Base-by-base conservation (phyloP, 2,329 filamentous ascomycete genomes). In the Fusarium sp. region DNA sequence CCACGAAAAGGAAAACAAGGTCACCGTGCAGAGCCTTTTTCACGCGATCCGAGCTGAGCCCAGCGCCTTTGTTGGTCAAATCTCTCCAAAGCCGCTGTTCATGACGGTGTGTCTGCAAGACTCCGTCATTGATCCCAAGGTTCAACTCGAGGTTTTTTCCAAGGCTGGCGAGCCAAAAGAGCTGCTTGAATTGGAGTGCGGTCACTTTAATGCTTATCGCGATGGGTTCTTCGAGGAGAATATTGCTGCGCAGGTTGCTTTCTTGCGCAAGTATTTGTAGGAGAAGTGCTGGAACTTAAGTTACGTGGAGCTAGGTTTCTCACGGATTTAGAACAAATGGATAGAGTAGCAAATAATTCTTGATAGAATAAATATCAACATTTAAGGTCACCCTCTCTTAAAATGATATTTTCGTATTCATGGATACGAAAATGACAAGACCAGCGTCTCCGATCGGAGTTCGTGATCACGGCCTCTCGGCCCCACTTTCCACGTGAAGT, bases 401-500 rank as follows among this genome's bases (percentile, higher is more conserved):
- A 4, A 31, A 13, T 31, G 1, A 4, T 31, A 31, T 31, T 31
- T 31, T 31, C 29, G 29, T 31, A 31, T 31, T 31, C 29, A 31
- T 11, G 4, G 1, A 13, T 31, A 10, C 29, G 29, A 31, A 31
- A 31, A 31, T 31, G 29, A 31, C 10, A 11, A 31, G 29, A 4
- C 29, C 29, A 6, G 29, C 10, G 2, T 31, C 29, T 31, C 10
- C 10, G 29, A 23, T 20, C 27, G 16, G 16, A 31, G 46, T 50
- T 51, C 18, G 1, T 51, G 49, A 51, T 20, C 46, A 33, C 10
- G 46, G 16, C 14, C 9, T 9, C 11, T 8, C 71, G 73, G 73
- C 42, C 10, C 59, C 10, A 20, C 20, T 23, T 27, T 20, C 38
- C 69, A 73, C 71, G 46, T 62, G 46, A 70, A 69, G 60, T 62